Conservation (phyloP, 768 basidiomycete genomes). For the Mycena belliarum region DNA sequence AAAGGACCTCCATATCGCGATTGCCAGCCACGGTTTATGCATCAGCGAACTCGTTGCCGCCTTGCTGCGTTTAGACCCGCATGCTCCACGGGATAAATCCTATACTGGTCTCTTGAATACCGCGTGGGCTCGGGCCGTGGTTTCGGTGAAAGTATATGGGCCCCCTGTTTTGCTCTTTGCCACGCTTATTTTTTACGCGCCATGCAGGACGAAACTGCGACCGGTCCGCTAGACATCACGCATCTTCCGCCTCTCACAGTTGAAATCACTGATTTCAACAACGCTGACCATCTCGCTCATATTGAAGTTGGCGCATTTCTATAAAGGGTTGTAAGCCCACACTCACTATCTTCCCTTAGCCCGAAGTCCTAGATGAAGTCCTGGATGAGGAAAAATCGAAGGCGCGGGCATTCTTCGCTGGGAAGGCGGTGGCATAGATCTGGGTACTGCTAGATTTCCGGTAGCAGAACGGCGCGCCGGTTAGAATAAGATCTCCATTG, state of each 20-base stretch:
- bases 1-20: constrained; percentile 54
- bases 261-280: constrained; percentile 38
- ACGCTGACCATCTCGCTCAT: constrained; percentile 33
- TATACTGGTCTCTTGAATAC: constrained; percentile 64
- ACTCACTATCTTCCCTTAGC: too few species aligned
- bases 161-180: not conserved
- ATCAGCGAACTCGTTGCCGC: constrained; percentile 63
- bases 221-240: constrained; percentile 26
- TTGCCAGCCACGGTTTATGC: constrained; percentile 77
- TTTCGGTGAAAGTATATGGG: constrained; percentile 41
- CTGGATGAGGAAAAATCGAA: constrained; percentile 29
- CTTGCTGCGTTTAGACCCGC: constrained; percentile 51
- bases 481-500: too few species aligned
- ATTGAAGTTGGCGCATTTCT: constrained; percentile 29
- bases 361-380: constrained; percentile 21
- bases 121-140: constrained; percentile 67
- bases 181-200: not conserved
- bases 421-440: constrained; percentile 19
- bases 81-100: constrained; percentile 37
- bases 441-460: too few species aligned
- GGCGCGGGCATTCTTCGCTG: constrained; percentile 39
- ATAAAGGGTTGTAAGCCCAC: too few species aligned
- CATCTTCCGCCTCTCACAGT: constrained; percentile 35
- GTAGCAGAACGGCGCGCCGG: too few species aligned
- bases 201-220: constrained; percentile 26